Conservation (phyloP, 208 protist genomes). For the Acanthamoeba culbertsoni region DNA sequence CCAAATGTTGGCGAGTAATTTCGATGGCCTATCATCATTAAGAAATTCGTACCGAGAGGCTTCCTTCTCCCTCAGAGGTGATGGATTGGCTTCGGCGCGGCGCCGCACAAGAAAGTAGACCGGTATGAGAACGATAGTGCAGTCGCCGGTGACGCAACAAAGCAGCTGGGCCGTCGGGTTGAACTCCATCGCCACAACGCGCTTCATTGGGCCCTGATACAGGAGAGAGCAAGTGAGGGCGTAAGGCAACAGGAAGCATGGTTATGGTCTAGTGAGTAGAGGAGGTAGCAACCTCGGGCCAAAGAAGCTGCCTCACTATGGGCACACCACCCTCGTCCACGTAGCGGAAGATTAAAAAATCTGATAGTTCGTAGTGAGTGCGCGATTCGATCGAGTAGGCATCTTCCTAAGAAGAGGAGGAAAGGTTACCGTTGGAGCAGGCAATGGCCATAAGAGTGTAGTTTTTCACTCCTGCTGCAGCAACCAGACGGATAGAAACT, state of each 20-base stretch:
- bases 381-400: not conserved
- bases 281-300: not conserved
- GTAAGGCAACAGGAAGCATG: not conserved
- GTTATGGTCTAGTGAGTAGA: not conserved
- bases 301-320: not conserved
- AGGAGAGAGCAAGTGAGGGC: not conserved
- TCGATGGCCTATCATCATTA: no score
- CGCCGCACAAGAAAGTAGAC: conserved; percentile 4
- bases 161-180: conserved; percentile 6
- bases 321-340: not conserved
- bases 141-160: conserved; percentile 30
- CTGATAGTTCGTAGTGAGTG: not conserved
- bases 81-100: not conserved
- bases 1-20: no score
- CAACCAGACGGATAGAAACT: not conserved
- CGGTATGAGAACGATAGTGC: not conserved
- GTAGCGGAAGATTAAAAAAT: conserved; percentile 1
- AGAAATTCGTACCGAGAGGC: no score
- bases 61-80: not conserved
- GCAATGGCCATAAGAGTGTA: not conserved
- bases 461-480: not conserved
- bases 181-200: conserved; percentile 43
- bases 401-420: not conserved
- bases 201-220: not conserved
- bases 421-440: not conserved